Percentiles rank a stretch among this genome's conserved stretches.
Evolutionary conservation across 768 basidiomycete species (phyloP).

Genomic region (Suillus fuscotomentosus): DNA sequence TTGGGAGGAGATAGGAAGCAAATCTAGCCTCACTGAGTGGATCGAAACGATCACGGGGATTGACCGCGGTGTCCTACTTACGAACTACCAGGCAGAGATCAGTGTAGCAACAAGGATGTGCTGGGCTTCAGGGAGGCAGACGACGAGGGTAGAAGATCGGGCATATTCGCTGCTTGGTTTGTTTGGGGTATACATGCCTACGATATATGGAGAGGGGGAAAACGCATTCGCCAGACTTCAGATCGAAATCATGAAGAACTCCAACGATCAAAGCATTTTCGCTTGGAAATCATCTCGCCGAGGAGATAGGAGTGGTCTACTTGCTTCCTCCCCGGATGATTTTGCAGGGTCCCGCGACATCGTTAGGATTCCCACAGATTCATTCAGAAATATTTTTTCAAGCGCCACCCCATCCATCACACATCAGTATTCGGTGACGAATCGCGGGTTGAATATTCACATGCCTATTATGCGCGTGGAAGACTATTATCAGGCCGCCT

Average conservation of each 20-base stretch:
- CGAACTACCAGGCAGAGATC: conserved; percentile 9
- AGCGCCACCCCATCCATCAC: not conserved
- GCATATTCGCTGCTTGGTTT: conserved; percentile 31
- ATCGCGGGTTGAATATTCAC: not conserved
- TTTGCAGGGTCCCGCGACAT: not conserved
- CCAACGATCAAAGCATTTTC: conserved; percentile 26
- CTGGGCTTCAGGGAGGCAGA: conserved; percentile 26
- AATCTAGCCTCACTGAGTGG: conserved; percentile 8
- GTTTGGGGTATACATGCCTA: conserved; percentile 17
- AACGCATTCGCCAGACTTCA: conserved; percentile 26
- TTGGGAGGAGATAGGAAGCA: conserved; percentile 17
- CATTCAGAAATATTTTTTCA: not conserved
- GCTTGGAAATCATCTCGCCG: conserved; percentile 14
- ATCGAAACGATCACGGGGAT: conserved; percentile 20
- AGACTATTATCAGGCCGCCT: not conserved
- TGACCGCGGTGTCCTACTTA: conserved; percentile 13
- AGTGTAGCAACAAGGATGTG: conserved; percentile 25
- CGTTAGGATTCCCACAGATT: not conserved
- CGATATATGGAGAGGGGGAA: conserved; percentile 25
- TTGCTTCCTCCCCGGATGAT: conserved; percentile 19
- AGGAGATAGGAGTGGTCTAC: conserved; percentile 18
- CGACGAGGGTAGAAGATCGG: conserved; percentile 25
- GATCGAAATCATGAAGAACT: conserved; percentile 18
- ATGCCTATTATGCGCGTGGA: not conserved
- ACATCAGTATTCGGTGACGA: not conserved